phyloP scores from a whole-genome alignment of 176 grass and related monocot genomes.

The Phoenix dactylifera region DNA sequence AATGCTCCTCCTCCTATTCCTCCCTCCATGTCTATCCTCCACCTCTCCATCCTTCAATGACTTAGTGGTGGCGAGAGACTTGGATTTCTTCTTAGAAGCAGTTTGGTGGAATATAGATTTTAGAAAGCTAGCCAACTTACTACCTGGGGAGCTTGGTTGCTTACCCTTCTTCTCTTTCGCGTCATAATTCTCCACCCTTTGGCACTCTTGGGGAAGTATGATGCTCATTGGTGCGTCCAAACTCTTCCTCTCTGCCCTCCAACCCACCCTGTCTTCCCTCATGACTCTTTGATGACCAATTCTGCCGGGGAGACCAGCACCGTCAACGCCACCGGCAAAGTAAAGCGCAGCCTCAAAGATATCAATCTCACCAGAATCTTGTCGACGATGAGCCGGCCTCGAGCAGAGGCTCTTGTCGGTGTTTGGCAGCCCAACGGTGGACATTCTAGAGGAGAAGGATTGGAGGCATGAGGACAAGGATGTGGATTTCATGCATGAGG shows the following conservation, averaged over 20 bases:
- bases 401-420: too few relatives aligned
- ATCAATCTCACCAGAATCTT: background rate
- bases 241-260: background rate
- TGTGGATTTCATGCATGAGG: background rate
- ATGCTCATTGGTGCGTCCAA: background rate
- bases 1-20: background rate
- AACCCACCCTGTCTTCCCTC: background rate
- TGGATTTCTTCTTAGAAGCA: slow-evolving; percentile 5
- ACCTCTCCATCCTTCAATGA: background rate
- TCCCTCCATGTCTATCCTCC: background rate
- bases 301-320: too few relatives aligned
- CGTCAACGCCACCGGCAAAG: slow-evolving; percentile 1
- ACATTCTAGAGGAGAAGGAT: background rate
- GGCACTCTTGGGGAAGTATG: background rate
- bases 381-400: background rate
- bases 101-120: background rate
- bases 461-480: background rate
- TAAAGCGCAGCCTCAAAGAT: slow-evolving; percentile 5
- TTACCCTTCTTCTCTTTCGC: background rate
- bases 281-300: background rate
- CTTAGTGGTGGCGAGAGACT: background rate
- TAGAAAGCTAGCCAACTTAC: background rate
- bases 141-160: background rate
- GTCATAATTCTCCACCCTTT: background rate
- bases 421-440: background rate